phyloP scores from a whole-genome alignment of 2,329 filamentous ascomycete genomes.

The Colletotrichum aenigma region DNA sequence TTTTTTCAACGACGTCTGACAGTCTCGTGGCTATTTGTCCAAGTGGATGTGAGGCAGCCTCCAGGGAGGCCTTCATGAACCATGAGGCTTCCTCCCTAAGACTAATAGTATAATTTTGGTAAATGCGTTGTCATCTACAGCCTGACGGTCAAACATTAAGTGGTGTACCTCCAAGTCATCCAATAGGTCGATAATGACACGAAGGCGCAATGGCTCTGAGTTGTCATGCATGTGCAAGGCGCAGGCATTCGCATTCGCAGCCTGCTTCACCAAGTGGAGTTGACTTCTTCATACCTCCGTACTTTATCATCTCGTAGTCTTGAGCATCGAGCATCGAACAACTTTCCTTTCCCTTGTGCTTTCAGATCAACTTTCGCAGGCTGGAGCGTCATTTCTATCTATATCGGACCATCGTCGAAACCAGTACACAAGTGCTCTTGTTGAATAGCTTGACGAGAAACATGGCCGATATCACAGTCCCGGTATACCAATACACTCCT shows the following conservation, averaged over 20 bases:
- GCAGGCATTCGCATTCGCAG: rapidly evolving
- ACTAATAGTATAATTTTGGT: too few relatives aligned
- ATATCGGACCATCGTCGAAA: neutral
- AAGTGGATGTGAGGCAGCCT: neutral
- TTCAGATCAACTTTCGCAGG: too few relatives aligned
- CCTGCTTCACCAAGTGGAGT: neutral
- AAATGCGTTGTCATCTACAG: too few relatives aligned
- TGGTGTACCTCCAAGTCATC: neutral
- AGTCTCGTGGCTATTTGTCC: rapidly evolving
- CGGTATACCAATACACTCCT: neutral
- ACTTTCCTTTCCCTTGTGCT: too few relatives aligned
- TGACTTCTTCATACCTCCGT: too few relatives aligned
- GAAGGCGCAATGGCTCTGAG: neutral
- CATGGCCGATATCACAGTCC: neutral
- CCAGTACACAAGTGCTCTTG: rapidly evolving
- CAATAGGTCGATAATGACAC: neutral
- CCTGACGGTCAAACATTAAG: rapidly evolving
- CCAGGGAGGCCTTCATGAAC: too few relatives aligned
- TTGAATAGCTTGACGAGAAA: rapidly evolving
- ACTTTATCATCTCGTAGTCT: too few relatives aligned
- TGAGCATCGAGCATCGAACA: too few relatives aligned
- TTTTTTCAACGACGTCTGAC: constrained; percentile 5
- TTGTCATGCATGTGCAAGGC: neutral
- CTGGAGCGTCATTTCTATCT: neutral
- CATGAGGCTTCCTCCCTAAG: too few relatives aligned